A percentile compares a stretch with the other conserved stretches of the same genome.
These are phyloP conservation scores for Cetradonia linearis DNA, from an alignment of 495 filamentous ascomycete species.

Conservation along the genomic window DNA sequence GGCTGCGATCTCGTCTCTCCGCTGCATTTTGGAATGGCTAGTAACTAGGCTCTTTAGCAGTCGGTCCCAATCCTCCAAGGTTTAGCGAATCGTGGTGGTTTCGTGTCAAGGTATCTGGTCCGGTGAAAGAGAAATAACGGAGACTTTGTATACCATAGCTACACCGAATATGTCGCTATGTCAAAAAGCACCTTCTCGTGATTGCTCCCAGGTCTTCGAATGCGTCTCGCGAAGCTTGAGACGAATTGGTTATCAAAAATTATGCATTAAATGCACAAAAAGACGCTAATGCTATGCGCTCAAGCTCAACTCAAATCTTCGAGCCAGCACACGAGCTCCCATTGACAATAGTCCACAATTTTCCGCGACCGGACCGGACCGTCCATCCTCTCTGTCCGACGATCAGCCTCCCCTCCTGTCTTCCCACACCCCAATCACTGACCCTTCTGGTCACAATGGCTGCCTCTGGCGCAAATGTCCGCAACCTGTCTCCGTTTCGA, in stretches of 20 bases:
- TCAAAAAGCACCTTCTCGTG: not conserved
- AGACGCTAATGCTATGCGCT: conserved; percentile 1
- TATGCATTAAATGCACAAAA: conserved; percentile 17
- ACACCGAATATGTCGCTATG: rapidly evolving
- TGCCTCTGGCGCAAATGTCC: conserved; percentile 31
- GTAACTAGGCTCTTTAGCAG: not conserved
- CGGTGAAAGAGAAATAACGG: not conserved
- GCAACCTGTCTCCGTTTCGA: conserved; percentile 22
- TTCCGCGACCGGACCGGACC: not conserved
- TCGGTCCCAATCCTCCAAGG: no score
- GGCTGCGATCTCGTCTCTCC: conserved; percentile 84
- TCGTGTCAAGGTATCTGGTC: not conserved
- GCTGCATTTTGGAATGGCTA: conserved; percentile 36
- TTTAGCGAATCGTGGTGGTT: not conserved
- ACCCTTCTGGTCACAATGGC: conserved; percentile 19
- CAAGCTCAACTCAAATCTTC: conserved; percentile 6
- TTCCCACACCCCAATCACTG: not conserved
- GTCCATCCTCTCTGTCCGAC: not conserved
- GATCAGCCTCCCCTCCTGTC: not conserved
- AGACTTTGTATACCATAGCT: not conserved
- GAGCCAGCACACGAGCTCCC: conserved; percentile 1
- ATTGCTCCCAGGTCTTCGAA: not conserved
- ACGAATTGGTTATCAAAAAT: not conserved
- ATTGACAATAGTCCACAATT: not conserved
- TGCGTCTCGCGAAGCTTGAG: not conserved